Conservation (phyloP, 352 stramenopile species). For the Globisporangium okanoganense region DNA sequence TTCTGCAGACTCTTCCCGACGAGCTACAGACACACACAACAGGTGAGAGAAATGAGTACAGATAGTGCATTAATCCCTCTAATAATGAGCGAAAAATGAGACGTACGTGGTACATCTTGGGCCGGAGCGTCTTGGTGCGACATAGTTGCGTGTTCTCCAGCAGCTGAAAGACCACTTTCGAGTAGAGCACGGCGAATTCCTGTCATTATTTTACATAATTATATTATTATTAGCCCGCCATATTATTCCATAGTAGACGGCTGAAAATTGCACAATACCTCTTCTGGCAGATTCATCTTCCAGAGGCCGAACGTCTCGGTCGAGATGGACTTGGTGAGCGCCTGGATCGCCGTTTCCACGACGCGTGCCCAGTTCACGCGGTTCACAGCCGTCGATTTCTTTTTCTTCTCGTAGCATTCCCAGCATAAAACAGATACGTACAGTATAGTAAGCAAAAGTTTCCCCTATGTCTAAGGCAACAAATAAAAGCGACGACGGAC, state of each 20-base stretch:
- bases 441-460: background rate
- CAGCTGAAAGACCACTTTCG: slow-evolving; percentile 60
- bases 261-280: slow-evolving; percentile 27
- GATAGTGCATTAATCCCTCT: too few relatives aligned
- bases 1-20: slow-evolving; percentile 57
- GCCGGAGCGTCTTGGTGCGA: slow-evolving; percentile 54
- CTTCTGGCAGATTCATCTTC: slow-evolving; percentile 78
- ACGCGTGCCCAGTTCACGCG: slow-evolving; percentile 65
- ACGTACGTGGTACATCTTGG: slow-evolving; percentile 64
- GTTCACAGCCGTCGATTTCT: slow-evolving; percentile 28
- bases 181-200: slow-evolving; percentile 77
- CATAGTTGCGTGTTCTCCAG: slow-evolving; percentile 62
- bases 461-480: background rate
- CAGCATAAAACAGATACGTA: background rate
- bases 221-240: background rate
- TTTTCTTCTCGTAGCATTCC: slow-evolving; percentile 22
- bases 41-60: background rate
- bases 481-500: background rate
- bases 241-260: background rate
- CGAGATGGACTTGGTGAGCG: slow-evolving; percentile 58
- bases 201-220: slow-evolving; percentile 12
- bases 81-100: background rate
- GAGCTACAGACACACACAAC: slow-evolving; percentile 24
- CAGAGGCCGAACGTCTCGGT: slow-evolving; percentile 65
- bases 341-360: slow-evolving; percentile 50